Percentiles rank a stretch among this genome's conserved stretches.
Evolutionary conservation across 805 yeast genomes (phyloP).

Genomic region (Cyberlindnera maclurae): DNA sequence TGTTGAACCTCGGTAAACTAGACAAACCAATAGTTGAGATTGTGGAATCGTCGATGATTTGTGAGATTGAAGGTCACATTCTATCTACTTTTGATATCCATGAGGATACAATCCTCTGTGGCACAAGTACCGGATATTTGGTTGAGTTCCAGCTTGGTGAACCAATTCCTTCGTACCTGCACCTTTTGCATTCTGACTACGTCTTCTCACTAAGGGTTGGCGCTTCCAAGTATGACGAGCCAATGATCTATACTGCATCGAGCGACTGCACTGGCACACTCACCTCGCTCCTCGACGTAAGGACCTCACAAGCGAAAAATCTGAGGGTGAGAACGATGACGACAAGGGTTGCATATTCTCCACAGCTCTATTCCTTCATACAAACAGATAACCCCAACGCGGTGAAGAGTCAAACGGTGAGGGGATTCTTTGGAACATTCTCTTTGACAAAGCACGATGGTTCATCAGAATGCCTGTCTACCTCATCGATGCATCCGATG

Average conservation of each 20-base stretch:
- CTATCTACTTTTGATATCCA: slow-evolving; percentile 46
- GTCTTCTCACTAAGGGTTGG: slow-evolving; percentile 30
- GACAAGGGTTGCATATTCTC: slow-evolving; percentile 24
- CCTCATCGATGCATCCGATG: slow-evolving; percentile 41
- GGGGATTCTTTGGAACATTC: slow-evolving; percentile 28
- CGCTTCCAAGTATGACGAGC: slow-evolving; percentile 28
- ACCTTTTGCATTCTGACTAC: slow-evolving; percentile 32
- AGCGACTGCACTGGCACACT: slow-evolving; percentile 36
- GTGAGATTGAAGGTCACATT: slow-evolving; percentile 21
- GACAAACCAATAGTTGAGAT: slow-evolving; percentile 13
- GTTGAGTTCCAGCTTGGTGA: slow-evolving; percentile 40
- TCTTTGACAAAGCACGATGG: slow-evolving; percentile 34
- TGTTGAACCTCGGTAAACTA: slow-evolving; percentile 32
- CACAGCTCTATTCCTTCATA: slow-evolving; percentile 31
- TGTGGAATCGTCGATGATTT: slow-evolving; percentile 21
- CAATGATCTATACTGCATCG: slow-evolving; percentile 28
- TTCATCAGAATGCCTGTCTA: slow-evolving; percentile 32
- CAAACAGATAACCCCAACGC: slow-evolving; percentile 36
- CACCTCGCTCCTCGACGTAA: slow-evolving; percentile 29
- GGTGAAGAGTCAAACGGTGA: slow-evolving; percentile 29
- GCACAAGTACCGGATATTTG: slow-evolving; percentile 50
- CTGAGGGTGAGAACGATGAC: slow-evolving; percentile 28
- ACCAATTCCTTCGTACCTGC: slow-evolving; percentile 30
- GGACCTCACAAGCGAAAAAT: slow-evolving; percentile 23
- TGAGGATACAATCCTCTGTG: slow-evolving; percentile 41